A percentile compares a stretch with the other conserved stretches of the same genome.
phyloP scores from a whole-genome alignment of 352 stramenopile species.

The Elongisporangium senticosum region DNA sequence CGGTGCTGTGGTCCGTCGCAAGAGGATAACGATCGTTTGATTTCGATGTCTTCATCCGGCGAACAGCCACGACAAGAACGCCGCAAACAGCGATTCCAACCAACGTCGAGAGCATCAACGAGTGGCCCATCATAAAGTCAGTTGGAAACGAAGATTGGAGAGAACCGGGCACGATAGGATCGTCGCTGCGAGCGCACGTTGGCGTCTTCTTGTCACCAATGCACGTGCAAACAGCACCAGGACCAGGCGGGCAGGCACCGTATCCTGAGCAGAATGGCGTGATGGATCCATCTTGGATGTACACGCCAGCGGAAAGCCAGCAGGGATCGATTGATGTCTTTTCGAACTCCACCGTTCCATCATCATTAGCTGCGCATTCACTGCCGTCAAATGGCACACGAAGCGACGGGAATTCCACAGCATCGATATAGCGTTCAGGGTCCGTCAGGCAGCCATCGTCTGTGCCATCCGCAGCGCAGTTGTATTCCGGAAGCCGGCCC shows the following conservation, averaged over 20 bases:
- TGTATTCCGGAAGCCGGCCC: conserved; percentile 43
- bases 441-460: conserved; percentile 40
- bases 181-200: conserved; percentile 38
- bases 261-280: conserved; percentile 71
- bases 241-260: conserved; percentile 54
- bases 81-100: background rate
- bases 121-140: background rate
- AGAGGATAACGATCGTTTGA: background rate
- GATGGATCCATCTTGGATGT: conserved; percentile 42
- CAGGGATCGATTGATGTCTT: conserved; percentile 65
- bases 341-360: conserved; percentile 12
- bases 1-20: background rate
- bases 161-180: conserved; percentile 13
- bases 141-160: background rate
- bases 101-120: background rate
- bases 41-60: background rate
- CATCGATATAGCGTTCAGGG: conserved; percentile 30
- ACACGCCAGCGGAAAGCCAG: conserved; percentile 62
- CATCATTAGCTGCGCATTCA: conserved; percentile 6
- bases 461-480: conserved; percentile 40
- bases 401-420: conserved; percentile 33
- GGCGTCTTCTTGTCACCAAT: conserved; percentile 21
- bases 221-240: conserved; percentile 64
- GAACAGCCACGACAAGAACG: background rate
- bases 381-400: conserved; percentile 20